Conservation (phyloP, 176 grass and related monocot species). For the Carex cristatella region DNA sequence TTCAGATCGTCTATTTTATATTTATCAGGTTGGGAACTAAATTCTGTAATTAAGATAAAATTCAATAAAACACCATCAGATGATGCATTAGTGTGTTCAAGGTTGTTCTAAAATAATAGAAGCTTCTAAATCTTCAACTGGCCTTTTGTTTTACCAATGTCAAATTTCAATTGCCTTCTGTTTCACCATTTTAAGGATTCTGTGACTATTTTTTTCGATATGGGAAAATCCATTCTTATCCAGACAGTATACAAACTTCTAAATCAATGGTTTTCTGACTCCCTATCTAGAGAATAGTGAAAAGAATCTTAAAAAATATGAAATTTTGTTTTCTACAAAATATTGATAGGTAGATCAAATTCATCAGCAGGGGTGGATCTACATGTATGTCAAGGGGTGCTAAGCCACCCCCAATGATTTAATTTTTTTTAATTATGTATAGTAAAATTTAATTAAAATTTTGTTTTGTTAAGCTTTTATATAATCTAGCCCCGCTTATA, state of each 20-base stretch:
- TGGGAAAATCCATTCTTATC: neutral
- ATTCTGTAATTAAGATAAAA: neutral
- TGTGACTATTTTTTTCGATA: neutral
- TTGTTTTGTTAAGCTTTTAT: too few relatives aligned
- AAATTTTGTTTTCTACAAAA: neutral
- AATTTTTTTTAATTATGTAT: too few relatives aligned
- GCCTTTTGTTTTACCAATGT: neutral
- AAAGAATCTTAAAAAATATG: neutral
- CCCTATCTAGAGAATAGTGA: neutral
- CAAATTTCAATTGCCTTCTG: neutral
- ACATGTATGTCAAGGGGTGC: too few relatives aligned
- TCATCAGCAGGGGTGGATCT: neutral
- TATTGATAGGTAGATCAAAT: neutral
- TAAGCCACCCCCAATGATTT: too few relatives aligned
- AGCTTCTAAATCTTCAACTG: neutral
- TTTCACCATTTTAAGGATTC: neutral
- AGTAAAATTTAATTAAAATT: too few relatives aligned
- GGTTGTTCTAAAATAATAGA: constrained; percentile 14
- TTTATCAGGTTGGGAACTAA: constrained; percentile 59
- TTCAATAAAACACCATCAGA: neutral
- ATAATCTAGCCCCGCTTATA: too few relatives aligned
- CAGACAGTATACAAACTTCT: neutral
- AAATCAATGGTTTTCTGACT: neutral
- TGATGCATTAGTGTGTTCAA: constrained; percentile 7
- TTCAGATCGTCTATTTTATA: constrained; percentile 92